Conservation (phyloP, 345 rosid species). For the Eucalyptus curtisii region DNA sequence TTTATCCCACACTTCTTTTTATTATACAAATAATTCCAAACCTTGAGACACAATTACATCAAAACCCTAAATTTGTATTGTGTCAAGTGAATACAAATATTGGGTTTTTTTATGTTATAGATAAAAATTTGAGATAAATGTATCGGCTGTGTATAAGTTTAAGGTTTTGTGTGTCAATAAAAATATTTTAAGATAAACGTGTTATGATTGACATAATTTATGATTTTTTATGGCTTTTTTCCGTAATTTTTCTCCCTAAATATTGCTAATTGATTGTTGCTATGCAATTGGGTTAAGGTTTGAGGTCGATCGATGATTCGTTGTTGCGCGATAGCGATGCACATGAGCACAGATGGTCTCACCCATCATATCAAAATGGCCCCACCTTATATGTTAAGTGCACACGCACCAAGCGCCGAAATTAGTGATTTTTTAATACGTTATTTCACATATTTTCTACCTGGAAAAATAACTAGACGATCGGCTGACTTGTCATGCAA, state of each 20-base stretch:
- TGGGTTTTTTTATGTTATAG: no score
- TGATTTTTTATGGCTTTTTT: fast-evolving
- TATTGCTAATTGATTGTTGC: neutral
- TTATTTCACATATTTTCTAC: neutral
- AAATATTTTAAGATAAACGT: no score
- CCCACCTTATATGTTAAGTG: neutral
- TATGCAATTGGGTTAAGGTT: neutral
- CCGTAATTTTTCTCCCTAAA: neutral
- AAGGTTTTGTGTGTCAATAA: no score
- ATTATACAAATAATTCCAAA: no score
- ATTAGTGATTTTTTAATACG: neutral
- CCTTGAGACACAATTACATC: no score
- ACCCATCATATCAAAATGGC: fast-evolving
- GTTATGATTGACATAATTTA: neutral
- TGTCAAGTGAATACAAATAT: fast-evolving
- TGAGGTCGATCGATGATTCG: fast-evolving
- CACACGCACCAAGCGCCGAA: fast-evolving
- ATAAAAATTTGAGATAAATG: fast-evolving
- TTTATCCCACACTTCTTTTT: no score
- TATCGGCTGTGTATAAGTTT: no score
- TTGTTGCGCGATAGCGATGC: fast-evolving
- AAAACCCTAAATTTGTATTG: no score
- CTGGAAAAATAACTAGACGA: fast-evolving
- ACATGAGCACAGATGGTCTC: neutral
- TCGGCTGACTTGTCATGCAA: fast-evolving